Percentiles rank a stretch among this genome's conserved stretches.
These are phyloP conservation scores for Chlorella sp. DNA, from an alignment of 139 green algal genomes.

Conservation along the genomic window DNA sequence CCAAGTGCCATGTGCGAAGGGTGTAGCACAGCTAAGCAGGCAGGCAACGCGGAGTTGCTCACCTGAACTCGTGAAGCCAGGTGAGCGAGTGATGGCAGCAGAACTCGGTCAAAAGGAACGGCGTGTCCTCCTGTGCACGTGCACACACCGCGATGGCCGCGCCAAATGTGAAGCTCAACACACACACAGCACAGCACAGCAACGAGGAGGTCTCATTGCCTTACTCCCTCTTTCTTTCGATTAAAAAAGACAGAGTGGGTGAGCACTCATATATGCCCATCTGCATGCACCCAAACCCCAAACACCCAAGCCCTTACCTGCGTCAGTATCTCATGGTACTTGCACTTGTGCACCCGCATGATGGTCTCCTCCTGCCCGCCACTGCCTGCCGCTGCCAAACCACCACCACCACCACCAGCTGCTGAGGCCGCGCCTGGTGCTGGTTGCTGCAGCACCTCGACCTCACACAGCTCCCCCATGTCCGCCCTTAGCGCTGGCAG, in stretches of 20 bases:
- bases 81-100: not conserved
- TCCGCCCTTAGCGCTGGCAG: constrained; percentile 12
- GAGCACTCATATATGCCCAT: too few relatives aligned
- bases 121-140: not conserved
- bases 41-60: too few relatives aligned
- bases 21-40: too few relatives aligned
- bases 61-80: not conserved
- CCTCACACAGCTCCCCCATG: constrained; percentile 17
- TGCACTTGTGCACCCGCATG: constrained; percentile 12
- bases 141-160: too few relatives aligned
- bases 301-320: constrained; percentile 9
- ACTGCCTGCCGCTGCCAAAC: not conserved
- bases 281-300: too few relatives aligned
- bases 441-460: not conserved
- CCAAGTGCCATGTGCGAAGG: too few relatives aligned
- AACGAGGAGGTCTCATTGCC: too few relatives aligned
- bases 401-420: too few relatives aligned
- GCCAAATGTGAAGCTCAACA: too few relatives aligned
- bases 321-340: constrained; percentile 22
- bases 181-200: not conserved
- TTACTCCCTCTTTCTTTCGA: too few relatives aligned
- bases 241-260: too few relatives aligned
- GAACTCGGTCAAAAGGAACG: not conserved
- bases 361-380: not conserved
- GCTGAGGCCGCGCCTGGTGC: too few relatives aligned